Evolutionary conservation across 2,329 filamentous ascomycete species (phyloP).

Genomic region (Alternaria consortialis): DNA sequence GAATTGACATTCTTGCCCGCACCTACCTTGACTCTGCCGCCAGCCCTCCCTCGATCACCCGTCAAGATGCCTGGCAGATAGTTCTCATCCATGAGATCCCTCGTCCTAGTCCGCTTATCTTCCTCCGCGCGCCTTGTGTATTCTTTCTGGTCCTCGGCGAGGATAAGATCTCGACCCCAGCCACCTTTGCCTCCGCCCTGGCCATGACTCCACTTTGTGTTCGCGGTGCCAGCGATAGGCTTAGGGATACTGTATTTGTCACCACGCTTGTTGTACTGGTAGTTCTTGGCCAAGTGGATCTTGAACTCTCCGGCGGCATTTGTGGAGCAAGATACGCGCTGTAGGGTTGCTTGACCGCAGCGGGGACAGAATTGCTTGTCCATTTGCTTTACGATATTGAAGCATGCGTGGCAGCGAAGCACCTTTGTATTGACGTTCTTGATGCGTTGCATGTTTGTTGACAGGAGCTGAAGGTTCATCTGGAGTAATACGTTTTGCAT

Average conservation of each 20-base stretch:
- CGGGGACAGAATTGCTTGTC: constrained; percentile 89
- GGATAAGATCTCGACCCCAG: constrained; percentile 84
- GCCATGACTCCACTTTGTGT: constrained; percentile 70
- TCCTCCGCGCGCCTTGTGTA: constrained; percentile 72
- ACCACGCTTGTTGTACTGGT: constrained; percentile 93
- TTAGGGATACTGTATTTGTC: constrained; percentile 95
- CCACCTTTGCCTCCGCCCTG: constrained; percentile 81
- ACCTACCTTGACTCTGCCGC: constrained; percentile 79
- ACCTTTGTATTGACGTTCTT: constrained; percentile 87
- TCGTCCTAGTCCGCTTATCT: constrained; percentile 72
- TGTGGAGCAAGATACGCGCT: constrained; percentile 85
- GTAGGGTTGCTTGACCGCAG: constrained; percentile 88
- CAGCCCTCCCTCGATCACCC: constrained; percentile 73
- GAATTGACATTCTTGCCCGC: constrained; percentile 89
- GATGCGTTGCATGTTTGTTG: constrained; percentile 80
- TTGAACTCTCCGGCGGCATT: constrained; percentile 81
- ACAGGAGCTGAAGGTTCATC: constrained; percentile 91
- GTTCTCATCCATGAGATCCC: constrained; percentile 94
- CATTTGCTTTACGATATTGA: constrained; percentile 84
- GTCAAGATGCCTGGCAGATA: constrained; percentile 86
- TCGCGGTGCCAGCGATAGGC: constrained; percentile 80
- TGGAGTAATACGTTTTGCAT: constrained; percentile 97
- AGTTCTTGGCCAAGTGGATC: constrained; percentile 90
- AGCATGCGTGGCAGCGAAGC: constrained; percentile 82
- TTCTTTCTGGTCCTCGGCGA: constrained; percentile 97